phyloP scores from a whole-genome alignment of 202 grass and related monocot genomes.

The Carex sylvatica region DNA sequence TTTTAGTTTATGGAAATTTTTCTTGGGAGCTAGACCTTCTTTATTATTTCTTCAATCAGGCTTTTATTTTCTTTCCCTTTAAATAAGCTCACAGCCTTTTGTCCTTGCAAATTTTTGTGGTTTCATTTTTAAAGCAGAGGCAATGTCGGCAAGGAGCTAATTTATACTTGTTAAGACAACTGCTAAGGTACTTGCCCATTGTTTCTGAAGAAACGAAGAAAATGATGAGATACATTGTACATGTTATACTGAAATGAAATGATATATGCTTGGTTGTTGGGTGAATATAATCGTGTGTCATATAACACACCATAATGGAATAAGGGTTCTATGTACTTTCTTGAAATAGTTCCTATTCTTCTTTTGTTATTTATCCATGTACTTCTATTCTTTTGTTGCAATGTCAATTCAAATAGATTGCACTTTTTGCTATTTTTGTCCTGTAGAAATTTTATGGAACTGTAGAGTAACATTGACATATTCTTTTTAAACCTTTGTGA shows the following conservation, averaged over 20 bases:
- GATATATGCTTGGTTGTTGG: not conserved
- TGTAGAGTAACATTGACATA: not conserved
- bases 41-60: not conserved
- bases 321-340: not conserved
- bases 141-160: not conserved
- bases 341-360: not conserved
- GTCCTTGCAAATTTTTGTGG: not conserved
- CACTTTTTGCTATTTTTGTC: not conserved
- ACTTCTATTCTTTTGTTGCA: not conserved
- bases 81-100: not conserved
- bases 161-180: not conserved
- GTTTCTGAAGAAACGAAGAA: not conserved
- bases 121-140: not conserved
- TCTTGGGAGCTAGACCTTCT: not conserved
- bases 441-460: not conserved
- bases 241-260: constrained; percentile 1
- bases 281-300: not conserved
- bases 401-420: not conserved
- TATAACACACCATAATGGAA: not conserved
- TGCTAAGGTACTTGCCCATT: not conserved
- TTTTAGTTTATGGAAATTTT: not conserved
- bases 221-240: constrained; percentile 2
- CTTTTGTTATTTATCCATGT: not conserved
- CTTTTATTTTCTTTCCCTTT: not conserved
- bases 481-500: not conserved